A percentile compares a stretch with the other conserved stretches of the same genome.
Evolutionary conservation across 2,329 filamentous ascomycete genomes (phyloP).

Genomic region (Chaetomium olivaceum): DNA sequence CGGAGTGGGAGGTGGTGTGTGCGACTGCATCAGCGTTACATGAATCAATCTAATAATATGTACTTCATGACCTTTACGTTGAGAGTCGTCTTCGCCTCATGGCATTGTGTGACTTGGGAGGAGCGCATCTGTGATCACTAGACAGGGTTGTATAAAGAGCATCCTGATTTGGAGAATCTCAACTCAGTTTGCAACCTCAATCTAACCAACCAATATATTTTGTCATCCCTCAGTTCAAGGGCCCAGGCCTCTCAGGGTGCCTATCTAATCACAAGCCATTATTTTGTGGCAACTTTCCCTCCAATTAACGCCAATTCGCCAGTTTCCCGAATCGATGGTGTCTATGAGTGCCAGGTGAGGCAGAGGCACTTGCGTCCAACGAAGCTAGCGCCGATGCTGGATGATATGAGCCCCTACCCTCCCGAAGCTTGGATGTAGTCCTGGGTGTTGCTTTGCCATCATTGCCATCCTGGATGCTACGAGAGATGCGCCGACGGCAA

Average conservation of each 20-base stretch:
- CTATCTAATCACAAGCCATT: constrained; percentile 16
- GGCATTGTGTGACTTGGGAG: neutral
- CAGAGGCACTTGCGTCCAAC: neutral
- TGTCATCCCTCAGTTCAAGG: neutral
- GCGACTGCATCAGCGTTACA: constrained; percentile 30
- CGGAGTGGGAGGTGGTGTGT: constrained; percentile 22
- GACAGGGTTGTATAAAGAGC: neutral
- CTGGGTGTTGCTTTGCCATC: neutral
- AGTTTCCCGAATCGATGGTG: constrained; percentile 15
- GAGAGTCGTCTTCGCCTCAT: too few species aligned
- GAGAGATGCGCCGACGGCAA: neutral
- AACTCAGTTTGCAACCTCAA: neutral
- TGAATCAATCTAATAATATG: constrained; percentile 31
- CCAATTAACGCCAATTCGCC: constrained; percentile 31
- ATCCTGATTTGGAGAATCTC: neutral
- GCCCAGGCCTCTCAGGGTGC: constrained; percentile 1
- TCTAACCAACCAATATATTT: constrained; percentile 11
- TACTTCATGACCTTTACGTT: constrained; percentile 2
- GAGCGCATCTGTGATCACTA: neutral
- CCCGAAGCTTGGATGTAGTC: neutral
- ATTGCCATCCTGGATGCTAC: neutral
- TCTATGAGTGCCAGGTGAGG: constrained; percentile 6
- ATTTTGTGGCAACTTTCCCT: constrained; percentile 12
- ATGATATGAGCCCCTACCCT: neutral
- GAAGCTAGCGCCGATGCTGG: neutral